Percentiles rank a stretch among this genome's conserved stretches.
phyloP scores from a whole-genome alignment of 164 flowering plant species.

The Cinnamomum micranthum region DNA sequence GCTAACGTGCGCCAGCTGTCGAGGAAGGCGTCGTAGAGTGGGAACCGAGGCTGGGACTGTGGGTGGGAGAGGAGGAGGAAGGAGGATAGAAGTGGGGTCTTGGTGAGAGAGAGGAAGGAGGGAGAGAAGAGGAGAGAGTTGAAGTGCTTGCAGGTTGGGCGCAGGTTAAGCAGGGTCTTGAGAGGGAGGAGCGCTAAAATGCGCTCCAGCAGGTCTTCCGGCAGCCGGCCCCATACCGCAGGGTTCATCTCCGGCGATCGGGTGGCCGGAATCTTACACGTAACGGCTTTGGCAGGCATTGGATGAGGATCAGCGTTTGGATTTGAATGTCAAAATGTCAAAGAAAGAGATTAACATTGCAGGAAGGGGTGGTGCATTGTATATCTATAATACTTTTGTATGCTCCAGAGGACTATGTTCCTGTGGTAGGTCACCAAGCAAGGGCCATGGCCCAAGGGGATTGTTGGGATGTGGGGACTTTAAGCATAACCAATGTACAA shows the following conservation, averaged over 20 bases:
- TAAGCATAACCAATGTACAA: no score
- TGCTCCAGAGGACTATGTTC: no score
- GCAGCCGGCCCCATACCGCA: constrained; percentile 54
- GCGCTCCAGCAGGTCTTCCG: constrained; percentile 53
- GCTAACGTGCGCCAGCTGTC: constrained; percentile 43
- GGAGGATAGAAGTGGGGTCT: constrained; percentile 28
- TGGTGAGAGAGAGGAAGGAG: constrained; percentile 32
- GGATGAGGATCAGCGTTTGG: neutral
- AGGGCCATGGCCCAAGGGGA: no score
- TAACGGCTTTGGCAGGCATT: neutral
- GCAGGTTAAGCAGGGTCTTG: constrained; percentile 38
- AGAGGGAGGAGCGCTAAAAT: constrained; percentile 57
- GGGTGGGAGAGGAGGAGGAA: constrained; percentile 71
- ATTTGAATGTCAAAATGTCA: no score
- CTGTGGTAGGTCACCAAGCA: no score
- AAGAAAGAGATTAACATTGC: no score
- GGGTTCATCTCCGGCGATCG: constrained; percentile 47
- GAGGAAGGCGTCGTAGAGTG: constrained; percentile 39
- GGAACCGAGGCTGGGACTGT: constrained; percentile 29
- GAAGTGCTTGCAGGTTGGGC: constrained; percentile 68
- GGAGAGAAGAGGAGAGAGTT: constrained; percentile 54
- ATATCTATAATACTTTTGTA: no score
- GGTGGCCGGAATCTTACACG: neutral
- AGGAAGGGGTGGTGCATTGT: no score
- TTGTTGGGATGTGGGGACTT: no score